These are phyloP conservation scores for Pyrenophora teres DNA, from an alignment of 2,329 filamentous ascomycete species.

Conservation along the genomic window DNA sequence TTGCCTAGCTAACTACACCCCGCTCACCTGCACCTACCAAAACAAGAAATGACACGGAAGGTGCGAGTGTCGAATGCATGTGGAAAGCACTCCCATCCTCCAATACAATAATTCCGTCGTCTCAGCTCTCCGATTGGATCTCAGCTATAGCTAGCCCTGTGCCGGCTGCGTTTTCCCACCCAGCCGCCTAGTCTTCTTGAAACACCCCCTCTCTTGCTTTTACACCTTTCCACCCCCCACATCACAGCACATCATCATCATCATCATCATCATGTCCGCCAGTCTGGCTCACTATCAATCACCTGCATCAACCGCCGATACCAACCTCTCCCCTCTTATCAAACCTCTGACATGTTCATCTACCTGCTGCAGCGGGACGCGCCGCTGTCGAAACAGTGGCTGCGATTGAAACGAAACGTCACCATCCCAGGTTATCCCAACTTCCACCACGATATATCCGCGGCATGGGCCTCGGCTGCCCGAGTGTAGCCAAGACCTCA, in stretches of 20 bases:
- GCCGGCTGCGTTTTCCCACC: neutral
- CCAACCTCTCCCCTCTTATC: conserved; percentile 26
- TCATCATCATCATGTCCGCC: neutral
- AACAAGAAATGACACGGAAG: neutral
- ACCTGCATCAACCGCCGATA: conserved; percentile 17
- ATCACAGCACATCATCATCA: conserved; percentile 3
- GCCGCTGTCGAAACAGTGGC: conserved; percentile 23
- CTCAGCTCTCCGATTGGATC: neutral
- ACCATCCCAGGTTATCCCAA: conserved; percentile 5
- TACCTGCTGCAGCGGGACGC: conserved; percentile 18
- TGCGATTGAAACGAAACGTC: conserved; percentile 23
- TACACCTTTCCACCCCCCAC: neutral
- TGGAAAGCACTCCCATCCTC: neutral
- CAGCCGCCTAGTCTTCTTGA: conserved; percentile 1
- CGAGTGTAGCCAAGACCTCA: neutral
- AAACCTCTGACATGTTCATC: conserved; percentile 15
- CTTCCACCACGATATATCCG: conserved; percentile 1
- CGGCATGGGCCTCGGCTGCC: neutral
- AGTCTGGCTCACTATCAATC: neutral
- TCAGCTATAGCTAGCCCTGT: neutral
- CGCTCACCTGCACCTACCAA: neutral
- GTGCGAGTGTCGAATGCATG: neutral
- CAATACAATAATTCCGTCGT: neutral
- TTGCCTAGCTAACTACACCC: no score
- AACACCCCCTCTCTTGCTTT: neutral